Evolutionary conservation across 2,329 filamentous ascomycete genomes (phyloP).

Genomic region (Colletotrichum tropicicola): DNA sequence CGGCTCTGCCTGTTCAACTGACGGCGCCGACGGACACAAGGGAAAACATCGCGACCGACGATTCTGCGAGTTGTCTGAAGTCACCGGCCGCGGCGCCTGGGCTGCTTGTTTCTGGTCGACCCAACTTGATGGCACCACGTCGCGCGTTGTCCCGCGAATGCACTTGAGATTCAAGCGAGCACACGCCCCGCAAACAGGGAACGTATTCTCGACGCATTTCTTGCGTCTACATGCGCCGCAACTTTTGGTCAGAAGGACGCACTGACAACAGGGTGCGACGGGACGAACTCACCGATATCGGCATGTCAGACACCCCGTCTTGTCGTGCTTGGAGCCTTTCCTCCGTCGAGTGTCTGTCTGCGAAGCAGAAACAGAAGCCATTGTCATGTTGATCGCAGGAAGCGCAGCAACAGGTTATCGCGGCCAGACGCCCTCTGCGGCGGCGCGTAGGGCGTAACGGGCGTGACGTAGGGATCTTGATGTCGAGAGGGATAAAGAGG

Average conservation of each 20-base stretch:
- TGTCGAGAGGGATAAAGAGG: slow-evolving; percentile 16
- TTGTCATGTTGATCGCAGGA: not conserved
- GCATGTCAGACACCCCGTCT: slow-evolving; percentile 31
- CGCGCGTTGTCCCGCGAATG: slow-evolving; percentile 20
- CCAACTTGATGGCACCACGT: slow-evolving; percentile 26
- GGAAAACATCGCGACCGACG: not conserved
- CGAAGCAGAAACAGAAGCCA: not conserved
- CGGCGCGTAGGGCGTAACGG: slow-evolving; percentile 23
- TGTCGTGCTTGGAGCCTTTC: slow-evolving; percentile 31
- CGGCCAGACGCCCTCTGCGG: too few relatives aligned
- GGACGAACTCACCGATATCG: slow-evolving; percentile 29
- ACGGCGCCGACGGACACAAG: not conserved
- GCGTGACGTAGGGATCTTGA: slow-evolving; percentile 7
- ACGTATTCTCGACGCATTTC: slow-evolving; percentile 31
- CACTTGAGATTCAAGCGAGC: slow-evolving; percentile 29
- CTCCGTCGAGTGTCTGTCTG: slow-evolving; percentile 18
- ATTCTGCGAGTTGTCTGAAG: not conserved
- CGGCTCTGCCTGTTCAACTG: not conserved
- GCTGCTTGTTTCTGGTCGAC: slow-evolving; percentile 7
- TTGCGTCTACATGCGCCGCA: slow-evolving; percentile 15
- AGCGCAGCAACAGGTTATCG: too few relatives aligned
- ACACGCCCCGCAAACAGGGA: slow-evolving; percentile 28
- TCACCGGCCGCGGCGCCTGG: not conserved
- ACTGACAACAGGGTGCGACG: not conserved
- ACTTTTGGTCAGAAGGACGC: slow-evolving; percentile 1